Conservation (phyloP, 1,139 yeast species). For the Diutina rugosa region DNA sequence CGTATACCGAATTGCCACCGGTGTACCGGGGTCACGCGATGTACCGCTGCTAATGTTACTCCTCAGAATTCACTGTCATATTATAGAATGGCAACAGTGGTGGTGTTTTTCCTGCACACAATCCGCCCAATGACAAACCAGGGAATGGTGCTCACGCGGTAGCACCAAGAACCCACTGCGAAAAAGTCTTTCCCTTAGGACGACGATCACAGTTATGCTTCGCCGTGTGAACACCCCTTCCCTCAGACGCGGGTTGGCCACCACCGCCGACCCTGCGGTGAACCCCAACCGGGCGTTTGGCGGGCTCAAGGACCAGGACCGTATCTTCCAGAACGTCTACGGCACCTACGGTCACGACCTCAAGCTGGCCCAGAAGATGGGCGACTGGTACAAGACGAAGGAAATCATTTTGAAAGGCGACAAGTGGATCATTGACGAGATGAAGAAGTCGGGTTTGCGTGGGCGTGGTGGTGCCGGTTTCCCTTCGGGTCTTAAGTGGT, state of each 20-base stretch:
- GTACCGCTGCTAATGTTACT: no score
- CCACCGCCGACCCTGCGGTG: conserved; percentile 32
- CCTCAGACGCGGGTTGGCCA: conserved; percentile 15
- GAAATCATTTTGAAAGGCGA: conserved; percentile 75
- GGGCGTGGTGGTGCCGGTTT: conserved; percentile 94
- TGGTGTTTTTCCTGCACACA: background rate
- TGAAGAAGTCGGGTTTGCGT: conserved; percentile 72
- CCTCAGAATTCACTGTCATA: no score
- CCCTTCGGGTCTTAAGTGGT: conserved; percentile 85
- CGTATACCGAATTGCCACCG: no score
- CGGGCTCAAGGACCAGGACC: conserved; percentile 68
- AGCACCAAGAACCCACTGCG: background rate
- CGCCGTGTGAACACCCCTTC: background rate
- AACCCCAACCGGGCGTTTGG: conserved; percentile 55
- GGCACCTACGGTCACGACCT: conserved; percentile 64
- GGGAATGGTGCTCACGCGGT: background rate
- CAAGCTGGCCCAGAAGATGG: conserved; percentile 63
- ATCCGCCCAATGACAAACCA: background rate
- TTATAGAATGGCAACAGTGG: background rate
- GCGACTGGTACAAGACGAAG: conserved; percentile 86
- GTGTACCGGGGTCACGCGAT: no score
- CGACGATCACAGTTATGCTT: background rate
- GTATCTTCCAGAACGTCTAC: conserved; percentile 76
- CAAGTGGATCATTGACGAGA: conserved; percentile 78
- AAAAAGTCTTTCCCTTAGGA: background rate